Conservation (phyloP, 1,284 basidiomycete species). For the Cutaneotrichosporon sp. region DNA sequence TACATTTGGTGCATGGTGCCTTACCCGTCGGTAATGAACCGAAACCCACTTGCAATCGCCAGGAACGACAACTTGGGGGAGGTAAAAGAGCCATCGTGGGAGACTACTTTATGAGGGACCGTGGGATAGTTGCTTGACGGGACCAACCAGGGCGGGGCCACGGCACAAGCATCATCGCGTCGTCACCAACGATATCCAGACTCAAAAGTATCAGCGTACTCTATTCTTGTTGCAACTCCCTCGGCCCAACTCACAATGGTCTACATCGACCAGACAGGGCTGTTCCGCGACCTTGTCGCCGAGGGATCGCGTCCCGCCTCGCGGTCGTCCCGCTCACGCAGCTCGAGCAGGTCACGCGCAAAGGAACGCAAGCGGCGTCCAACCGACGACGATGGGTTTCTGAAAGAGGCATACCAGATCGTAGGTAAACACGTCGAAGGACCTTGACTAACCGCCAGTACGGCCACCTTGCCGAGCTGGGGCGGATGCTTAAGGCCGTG, state of each 20-base stretch:
- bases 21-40: too few species aligned
- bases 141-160: too few species aligned
- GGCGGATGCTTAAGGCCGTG: conserved; percentile 33
- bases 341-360: conserved; percentile 10
- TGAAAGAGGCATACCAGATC: conserved; percentile 46
- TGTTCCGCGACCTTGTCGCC: conserved; percentile 20
- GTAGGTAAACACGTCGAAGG: conserved; percentile 20
- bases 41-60: too few species aligned
- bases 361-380: background rate
- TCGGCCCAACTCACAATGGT: conserved; percentile 9
- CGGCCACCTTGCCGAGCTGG: conserved; percentile 37
- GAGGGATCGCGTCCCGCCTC: conserved; percentile 9
- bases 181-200: too few species aligned
- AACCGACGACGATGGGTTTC: conserved; percentile 33
- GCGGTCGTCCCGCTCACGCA: conserved; percentile 12
- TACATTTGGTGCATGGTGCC: too few species aligned
- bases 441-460: conserved; percentile 22
- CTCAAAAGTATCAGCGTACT: too few species aligned
- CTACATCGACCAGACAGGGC: conserved; percentile 24
- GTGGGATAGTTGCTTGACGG: too few species aligned
- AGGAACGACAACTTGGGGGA: too few species aligned
- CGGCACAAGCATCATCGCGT: too few species aligned
- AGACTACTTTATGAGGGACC: too few species aligned
- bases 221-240: too few species aligned
- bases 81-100: too few species aligned